Evolutionary conservation across 306 rosid species (phyloP).

Genomic region (Fragaria nilgerrensis): DNA sequence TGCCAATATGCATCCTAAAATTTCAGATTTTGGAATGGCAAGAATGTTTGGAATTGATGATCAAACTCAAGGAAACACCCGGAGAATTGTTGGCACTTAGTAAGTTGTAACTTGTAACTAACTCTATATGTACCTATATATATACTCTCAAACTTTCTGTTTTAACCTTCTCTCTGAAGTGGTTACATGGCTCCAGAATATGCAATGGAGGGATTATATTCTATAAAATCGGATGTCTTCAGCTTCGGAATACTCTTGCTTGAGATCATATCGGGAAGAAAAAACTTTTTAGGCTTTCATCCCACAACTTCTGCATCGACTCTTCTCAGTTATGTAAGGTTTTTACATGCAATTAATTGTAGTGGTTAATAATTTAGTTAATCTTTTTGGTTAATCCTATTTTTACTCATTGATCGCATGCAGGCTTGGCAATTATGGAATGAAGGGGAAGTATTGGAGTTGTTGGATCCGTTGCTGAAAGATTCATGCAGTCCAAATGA

Average conservation of each 20-base stretch:
- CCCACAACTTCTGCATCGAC: background rate
- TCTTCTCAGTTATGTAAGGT: background rate
- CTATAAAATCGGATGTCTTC: slow-evolving; percentile 53
- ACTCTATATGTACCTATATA: too few species aligned
- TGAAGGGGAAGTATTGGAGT: slow-evolving; percentile 39
- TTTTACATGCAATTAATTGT: slow-evolving; percentile 13
- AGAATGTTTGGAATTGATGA: slow-evolving; percentile 32
- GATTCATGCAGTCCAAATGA: slow-evolving; percentile 7
- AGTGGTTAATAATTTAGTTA: background rate
- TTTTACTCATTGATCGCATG: background rate
- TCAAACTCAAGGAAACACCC: too few species aligned
- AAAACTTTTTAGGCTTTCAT: slow-evolving; percentile 25
- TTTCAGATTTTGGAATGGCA: slow-evolving; percentile 63
- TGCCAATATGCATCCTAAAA: slow-evolving; percentile 42
- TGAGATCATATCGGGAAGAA: slow-evolving; percentile 50
- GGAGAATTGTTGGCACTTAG: too few species aligned
- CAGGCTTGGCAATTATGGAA: slow-evolving; percentile 26
- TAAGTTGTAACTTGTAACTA: background rate
- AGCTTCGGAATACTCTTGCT: slow-evolving; percentile 56
- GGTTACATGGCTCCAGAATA: slow-evolving; percentile 58
- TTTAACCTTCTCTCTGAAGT: too few species aligned
- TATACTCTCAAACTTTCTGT: too few species aligned
- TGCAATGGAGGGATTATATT: slow-evolving; percentile 57
- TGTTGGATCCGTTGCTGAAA: slow-evolving; percentile 39
- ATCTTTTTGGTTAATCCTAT: background rate